Conservation (phyloP, 352 stramenopile genomes). For the Globisporangium polare region DNA sequence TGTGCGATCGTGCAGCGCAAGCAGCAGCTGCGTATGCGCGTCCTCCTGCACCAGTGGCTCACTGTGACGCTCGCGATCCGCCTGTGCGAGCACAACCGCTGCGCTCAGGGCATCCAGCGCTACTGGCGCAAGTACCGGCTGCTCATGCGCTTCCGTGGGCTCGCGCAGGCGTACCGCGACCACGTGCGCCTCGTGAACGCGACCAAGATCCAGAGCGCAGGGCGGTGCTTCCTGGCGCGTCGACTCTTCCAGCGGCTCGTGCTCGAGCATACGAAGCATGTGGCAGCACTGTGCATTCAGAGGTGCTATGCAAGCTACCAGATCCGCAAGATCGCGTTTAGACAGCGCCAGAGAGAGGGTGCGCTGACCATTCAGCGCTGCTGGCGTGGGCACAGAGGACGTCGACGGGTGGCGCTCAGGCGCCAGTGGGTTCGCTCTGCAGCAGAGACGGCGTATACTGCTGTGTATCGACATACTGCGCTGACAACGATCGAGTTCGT, state of each 20-base stretch:
- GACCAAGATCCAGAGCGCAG: constrained; percentile 19
- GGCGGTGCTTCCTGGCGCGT: constrained; percentile 19
- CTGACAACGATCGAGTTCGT: constrained; percentile 1
- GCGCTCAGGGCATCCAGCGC: constrained; percentile 20
- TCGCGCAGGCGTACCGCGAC: constrained; percentile 20
- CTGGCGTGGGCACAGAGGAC: constrained; percentile 22
- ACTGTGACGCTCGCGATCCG: constrained; percentile 12
- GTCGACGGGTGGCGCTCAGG: constrained; percentile 5
- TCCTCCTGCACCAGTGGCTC: constrained; percentile 14
- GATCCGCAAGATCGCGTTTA: constrained; percentile 20
- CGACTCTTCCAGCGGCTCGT: constrained; percentile 17
- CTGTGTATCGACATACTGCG: constrained; percentile 11
- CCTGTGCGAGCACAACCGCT: constrained; percentile 17
- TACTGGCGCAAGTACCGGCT: constrained; percentile 24
- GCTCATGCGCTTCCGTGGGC: constrained; percentile 14
- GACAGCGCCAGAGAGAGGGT: constrained; percentile 8
- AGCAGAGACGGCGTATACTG: neutral
- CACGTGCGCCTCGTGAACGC: constrained; percentile 21
- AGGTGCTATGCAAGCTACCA: constrained; percentile 22
- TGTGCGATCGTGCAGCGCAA: constrained; percentile 35
- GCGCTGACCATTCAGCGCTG: constrained; percentile 19
- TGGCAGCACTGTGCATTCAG: constrained; percentile 24
- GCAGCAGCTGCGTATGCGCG: constrained; percentile 12
- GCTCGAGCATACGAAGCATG: constrained; percentile 4
- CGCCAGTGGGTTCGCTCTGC: constrained; percentile 3